A percentile compares a stretch with the other conserved stretches of the same genome.
Conservation (phyloP, 176 grass and related monocot genomes). For the Alopecurus myosuroides region DNA sequence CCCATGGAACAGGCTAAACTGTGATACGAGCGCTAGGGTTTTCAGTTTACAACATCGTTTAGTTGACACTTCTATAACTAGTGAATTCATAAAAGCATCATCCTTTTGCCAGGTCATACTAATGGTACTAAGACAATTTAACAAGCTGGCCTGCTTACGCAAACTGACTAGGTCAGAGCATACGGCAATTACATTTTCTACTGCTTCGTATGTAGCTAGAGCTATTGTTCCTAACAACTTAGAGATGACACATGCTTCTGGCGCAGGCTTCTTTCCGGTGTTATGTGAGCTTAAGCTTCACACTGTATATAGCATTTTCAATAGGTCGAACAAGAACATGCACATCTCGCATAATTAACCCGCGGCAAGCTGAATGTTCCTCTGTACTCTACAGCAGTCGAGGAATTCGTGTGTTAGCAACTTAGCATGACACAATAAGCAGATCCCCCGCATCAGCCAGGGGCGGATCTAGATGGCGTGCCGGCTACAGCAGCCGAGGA, state of each 20-base stretch:
- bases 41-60: not conserved
- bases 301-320: not conserved
- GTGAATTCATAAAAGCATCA: not conserved
- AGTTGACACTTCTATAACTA: not conserved
- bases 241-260: not conserved
- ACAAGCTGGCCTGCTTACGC: not conserved
- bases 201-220: not conserved
- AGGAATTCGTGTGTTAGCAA: not conserved
- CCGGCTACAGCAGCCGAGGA: not conserved
- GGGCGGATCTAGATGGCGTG: not conserved
- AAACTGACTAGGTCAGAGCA: slow-evolving; percentile 8
- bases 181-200: not conserved
- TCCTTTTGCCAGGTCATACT: not conserved
- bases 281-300: not conserved
- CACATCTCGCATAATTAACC: not conserved
- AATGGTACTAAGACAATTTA: not conserved
- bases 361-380: not conserved
- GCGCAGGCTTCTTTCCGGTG: not conserved
- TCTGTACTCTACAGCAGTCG: not conserved
- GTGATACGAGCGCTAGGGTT: not conserved
- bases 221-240: not conserved
- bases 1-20: not conserved
- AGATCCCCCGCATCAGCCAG: slow-evolving; percentile 13
- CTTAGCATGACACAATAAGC: not conserved
- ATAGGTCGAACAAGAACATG: not conserved